phyloP scores from a whole-genome alignment of 2,329 filamentous ascomycete species.

The Alternaria sp. region DNA sequence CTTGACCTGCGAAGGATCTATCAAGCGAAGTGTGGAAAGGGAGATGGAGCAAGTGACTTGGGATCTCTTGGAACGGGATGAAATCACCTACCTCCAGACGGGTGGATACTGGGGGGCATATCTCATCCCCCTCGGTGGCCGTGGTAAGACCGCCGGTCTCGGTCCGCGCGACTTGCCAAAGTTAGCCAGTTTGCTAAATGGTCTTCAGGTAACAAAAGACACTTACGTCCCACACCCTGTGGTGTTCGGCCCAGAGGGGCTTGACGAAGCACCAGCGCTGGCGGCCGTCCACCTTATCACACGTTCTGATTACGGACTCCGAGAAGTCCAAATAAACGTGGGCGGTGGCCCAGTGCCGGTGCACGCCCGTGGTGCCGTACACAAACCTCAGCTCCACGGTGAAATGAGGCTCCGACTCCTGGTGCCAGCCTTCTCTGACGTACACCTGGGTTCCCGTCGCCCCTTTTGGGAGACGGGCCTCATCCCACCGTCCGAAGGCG shows the following conservation, averaged over 20 bases:
- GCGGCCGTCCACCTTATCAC: not conserved
- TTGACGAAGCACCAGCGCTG: not conserved
- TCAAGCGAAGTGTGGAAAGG: not conserved
- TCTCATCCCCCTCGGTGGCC: not conserved
- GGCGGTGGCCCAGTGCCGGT: not conserved
- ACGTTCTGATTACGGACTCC: not conserved
- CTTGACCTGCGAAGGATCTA: not conserved
- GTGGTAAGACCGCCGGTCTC: not conserved
- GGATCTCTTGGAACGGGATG: not conserved
- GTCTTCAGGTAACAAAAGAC: not conserved
- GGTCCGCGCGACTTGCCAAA: not conserved
- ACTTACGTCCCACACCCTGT: not conserved
- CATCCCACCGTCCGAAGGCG: not conserved
- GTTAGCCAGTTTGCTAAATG: not conserved
- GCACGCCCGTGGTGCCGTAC: not conserved
- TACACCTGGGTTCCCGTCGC: slow-evolving; percentile 3
- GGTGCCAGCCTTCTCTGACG: slow-evolving; percentile 13
- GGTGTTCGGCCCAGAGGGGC: not conserved
- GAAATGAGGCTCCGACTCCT: slow-evolving; percentile 1
- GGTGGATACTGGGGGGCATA: not conserved
- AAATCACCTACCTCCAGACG: not conserved
- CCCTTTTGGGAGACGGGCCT: not conserved
- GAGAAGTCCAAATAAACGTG: slow-evolving; percentile 17
- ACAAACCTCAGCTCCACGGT: slow-evolving; percentile 8
- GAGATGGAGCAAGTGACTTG: not conserved